Conservation (phyloP, 495 filamentous ascomycete genomes). For the Xylaria flabelliformis region DNA sequence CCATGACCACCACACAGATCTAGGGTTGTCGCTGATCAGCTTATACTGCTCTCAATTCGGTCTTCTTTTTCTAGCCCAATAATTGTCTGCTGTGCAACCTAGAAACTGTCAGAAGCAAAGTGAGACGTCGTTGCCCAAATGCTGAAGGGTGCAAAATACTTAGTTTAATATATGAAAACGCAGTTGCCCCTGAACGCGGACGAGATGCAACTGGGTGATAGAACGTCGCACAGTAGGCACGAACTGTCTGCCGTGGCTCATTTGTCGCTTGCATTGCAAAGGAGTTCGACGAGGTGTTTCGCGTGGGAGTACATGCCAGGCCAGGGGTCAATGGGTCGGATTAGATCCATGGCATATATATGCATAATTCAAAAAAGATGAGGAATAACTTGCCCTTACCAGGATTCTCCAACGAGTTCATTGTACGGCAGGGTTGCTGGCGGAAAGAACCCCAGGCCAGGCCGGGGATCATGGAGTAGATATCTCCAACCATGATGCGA, state of each 20-base stretch:
- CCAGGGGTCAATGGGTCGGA: background rate
- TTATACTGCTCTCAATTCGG: background rate
- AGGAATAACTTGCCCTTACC: background rate
- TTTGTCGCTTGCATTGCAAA: background rate
- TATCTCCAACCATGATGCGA: background rate
- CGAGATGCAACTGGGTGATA: background rate
- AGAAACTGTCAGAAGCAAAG: background rate
- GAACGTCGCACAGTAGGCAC: background rate
- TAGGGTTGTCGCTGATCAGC: background rate
- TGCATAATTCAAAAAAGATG: background rate
- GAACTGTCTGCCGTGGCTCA: background rate
- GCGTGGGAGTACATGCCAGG: conserved; percentile 2
- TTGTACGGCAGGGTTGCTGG: background rate
- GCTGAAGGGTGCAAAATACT: conserved; percentile 1
- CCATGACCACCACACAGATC: conserved; percentile 37
- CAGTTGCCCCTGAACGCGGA: conserved; percentile 1
- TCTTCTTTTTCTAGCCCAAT: background rate
- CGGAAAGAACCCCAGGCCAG: background rate
- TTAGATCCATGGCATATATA: background rate
- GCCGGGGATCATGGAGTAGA: background rate
- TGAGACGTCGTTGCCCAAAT: background rate
- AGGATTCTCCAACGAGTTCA: conserved; percentile 6
- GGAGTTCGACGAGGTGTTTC: background rate
- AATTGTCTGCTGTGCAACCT: conserved; percentile 3
- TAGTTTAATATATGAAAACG: background rate